Base-by-base conservation (phyloP, 176 grass and related monocot genomes). In the Oryza longistaminata region DNA sequence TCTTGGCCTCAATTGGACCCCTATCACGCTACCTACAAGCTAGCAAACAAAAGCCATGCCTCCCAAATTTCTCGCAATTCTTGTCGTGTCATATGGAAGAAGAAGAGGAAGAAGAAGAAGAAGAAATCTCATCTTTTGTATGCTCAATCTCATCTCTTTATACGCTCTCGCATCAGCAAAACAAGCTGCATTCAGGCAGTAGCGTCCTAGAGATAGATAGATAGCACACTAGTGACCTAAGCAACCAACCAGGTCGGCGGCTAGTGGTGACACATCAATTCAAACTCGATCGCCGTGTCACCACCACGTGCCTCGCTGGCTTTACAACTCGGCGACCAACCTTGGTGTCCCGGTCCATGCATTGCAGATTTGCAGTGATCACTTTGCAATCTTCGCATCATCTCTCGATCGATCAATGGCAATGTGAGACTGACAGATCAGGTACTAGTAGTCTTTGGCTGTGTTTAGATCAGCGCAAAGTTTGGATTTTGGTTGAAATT, bases 261-360 rank as follows among this genome's bases (percentile, higher is more conserved):
- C 58, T 27, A 78, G 21, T 27, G 33, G 64, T 48, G 31, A 39
- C 66, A 39, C 66, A 9, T 70, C 49, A 31, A 31, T 31, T 31
- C 29, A 21, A 22, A 58, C 53, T 58, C 24, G 0, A 4, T 76
- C 49, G 29, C 2, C 2, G 29, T 76, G 74, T 52, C 74, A 60
- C 17, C 66, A 21, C 66, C 87, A 74, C 77, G 87, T 89, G 82
- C 42, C 16, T 0, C 7, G 40, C 17, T 25, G 29, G 73, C 66
- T 82, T 39, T 73, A 72, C 83, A 82, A 44, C 77, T 52, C 45
- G 40, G 7, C 27, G 13, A 58, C 53, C 53, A 58, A 74, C 39
- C 77, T 31, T 62, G 66, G 64, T 8, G 78, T 45, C 35, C 45
- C 55, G 11, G 24, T 19, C n/a, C 24, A 35, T 17, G 33, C 53